Conservation (phyloP, 2,329 filamentous ascomycete species). For the Macrophomina tecta region DNA sequence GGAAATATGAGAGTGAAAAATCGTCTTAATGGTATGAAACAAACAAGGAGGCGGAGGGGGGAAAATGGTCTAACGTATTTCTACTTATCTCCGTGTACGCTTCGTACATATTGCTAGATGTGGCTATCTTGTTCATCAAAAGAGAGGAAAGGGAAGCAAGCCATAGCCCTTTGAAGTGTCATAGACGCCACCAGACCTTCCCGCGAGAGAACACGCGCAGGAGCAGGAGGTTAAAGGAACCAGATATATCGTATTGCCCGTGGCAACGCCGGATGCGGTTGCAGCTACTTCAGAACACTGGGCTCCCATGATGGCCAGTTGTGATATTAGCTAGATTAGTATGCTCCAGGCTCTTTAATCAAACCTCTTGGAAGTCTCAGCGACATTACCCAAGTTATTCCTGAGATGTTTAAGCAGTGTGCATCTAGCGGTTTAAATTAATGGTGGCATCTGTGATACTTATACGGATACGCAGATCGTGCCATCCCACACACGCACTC, state of each 20-base stretch:
- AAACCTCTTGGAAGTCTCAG: too few relatives aligned
- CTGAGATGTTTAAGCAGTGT: too few relatives aligned
- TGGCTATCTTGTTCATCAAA: constrained; percentile 33
- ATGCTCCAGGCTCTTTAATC: too few relatives aligned
- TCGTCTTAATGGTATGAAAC: too few relatives aligned
- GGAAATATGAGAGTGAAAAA: too few relatives aligned
- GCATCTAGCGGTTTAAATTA: too few relatives aligned
- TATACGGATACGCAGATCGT: neutral
- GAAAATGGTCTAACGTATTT: constrained; percentile 32
- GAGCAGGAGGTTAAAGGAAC: constrained; percentile 27
- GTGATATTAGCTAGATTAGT: too few relatives aligned
- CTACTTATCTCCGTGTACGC: constrained; percentile 28
- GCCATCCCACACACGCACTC: neutral
- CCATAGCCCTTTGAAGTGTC: constrained; percentile 35
- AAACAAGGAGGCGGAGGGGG: neutral
- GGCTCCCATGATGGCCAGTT: neutral
- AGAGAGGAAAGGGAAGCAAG: constrained; percentile 33
- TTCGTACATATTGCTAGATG: constrained; percentile 31
- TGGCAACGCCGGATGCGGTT: neutral
- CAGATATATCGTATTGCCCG: constrained; percentile 6
- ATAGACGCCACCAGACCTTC: constrained; percentile 34
- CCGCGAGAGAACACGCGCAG: constrained; percentile 24
- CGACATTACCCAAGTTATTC: too few relatives aligned
- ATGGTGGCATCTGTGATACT: neutral
- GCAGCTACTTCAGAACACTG: neutral